Base-by-base conservation (phyloP, 2,329 filamentous ascomycete genomes). In the Trichoderma sp. region DNA sequence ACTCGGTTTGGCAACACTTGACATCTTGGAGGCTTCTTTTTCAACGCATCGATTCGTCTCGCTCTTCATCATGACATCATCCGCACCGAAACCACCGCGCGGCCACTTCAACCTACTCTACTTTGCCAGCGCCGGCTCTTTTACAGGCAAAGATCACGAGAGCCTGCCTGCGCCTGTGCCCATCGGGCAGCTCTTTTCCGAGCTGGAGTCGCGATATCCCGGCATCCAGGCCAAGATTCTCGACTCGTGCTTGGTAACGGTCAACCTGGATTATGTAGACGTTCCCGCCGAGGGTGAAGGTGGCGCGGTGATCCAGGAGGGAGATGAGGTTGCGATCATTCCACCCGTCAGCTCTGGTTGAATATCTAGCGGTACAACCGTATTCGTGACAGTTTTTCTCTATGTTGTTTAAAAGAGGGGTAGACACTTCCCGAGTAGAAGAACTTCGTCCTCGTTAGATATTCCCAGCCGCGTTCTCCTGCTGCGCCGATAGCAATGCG, bases 311-410 rank as follows among this genome's bases (percentile, higher is more conserved):
- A 91, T 96, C 68, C 80, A 88, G 63, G 87, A 88, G 71, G 91
- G 90, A 32, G 93, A 96, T 76, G 93, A 96, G 81, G 92, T 96
- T 67, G 93, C 91, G 52, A 91, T 96, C 43, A 95, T 96, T 68
- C 93, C 93, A 39, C 93, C 93, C 11, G 93, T 96, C 72, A 96
- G 93, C 83, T 94, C 93, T 46, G 93, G 93, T 5, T 96, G 79
- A 85, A 68, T 30, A 28, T 10, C 18, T 28, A 26, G 28, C 37
- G 16, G 7, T 51, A 28, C 13, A 28, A 21, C 6, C 39, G 39
- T 43, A 43, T 43, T 43, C 18, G 39, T 43, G 18, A 43, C 39
- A 43, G 14, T 10, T n/a, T 43, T 18, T 10, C n/a, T 26, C 18
- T 1, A 46, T 34, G 32, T 24, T 18, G 5, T 55, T 4, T 24